These are phyloP conservation scores for Zopfia rhizophila DNA, from an alignment of 2,329 filamentous ascomycete genomes.

Conservation along the genomic window DNA sequence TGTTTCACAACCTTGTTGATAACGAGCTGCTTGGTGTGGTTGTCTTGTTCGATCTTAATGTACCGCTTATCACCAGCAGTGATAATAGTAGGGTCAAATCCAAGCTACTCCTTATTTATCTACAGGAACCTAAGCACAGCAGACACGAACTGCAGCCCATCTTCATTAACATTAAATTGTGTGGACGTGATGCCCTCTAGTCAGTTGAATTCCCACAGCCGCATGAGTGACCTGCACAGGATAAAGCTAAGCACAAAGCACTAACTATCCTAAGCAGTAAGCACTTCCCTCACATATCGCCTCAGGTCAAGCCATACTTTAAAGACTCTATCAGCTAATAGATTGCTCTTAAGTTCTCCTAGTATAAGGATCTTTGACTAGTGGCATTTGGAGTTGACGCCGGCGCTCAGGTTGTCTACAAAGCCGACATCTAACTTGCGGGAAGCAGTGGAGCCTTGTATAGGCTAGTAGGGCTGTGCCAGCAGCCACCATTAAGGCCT, in stretches of 20 bases:
- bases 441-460: constrained; percentile 35
- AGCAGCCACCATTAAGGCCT: constrained; percentile 23
- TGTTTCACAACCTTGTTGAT: constrained; percentile 29
- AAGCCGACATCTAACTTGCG: constrained; percentile 39
- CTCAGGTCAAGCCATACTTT: constrained; percentile 49
- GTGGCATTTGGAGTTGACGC: constrained; percentile 31
- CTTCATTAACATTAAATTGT: constrained; percentile 59
- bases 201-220: constrained; percentile 60
- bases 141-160: constrained; percentile 54
- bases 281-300: constrained; percentile 58
- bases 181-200: constrained; percentile 58
- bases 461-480: constrained; percentile 29
- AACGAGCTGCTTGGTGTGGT: constrained; percentile 28
- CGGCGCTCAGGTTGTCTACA: constrained; percentile 28
- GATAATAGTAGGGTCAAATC: constrained; percentile 58
- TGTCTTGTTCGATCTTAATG: constrained; percentile 54
- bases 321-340: constrained; percentile 50
- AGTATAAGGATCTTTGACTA: constrained; percentile 59
- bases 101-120: constrained; percentile 55
- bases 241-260: constrained; percentile 62
- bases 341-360: constrained; percentile 61
- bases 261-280: constrained; percentile 40
- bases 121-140: constrained; percentile 56
- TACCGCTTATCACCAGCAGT: constrained; percentile 43
- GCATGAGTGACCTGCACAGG: constrained; percentile 58